Evolutionary conservation across 805 yeast genomes (phyloP).

Genomic region (Myxozyma nipponensis): DNA sequence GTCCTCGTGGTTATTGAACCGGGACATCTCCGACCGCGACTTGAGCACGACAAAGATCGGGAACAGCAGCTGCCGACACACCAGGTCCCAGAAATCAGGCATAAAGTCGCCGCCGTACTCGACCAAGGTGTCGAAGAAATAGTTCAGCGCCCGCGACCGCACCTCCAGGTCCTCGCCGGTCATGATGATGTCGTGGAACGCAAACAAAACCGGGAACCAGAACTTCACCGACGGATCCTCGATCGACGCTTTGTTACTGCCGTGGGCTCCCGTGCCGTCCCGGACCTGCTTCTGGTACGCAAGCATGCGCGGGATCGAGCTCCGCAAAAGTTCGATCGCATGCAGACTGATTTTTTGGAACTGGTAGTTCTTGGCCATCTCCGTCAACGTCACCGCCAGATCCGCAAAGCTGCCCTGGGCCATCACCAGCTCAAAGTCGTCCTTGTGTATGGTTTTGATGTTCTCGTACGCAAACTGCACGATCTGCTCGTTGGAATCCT

Average conservation of each 20-base stretch:
- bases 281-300: slow-evolving; percentile 29
- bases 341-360: slow-evolving; percentile 79
- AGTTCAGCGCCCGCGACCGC: slow-evolving; percentile 79
- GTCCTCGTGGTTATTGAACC: slow-evolving; percentile 71
- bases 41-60: slow-evolving; percentile 84
- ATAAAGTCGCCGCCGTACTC: slow-evolving; percentile 76
- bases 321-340: slow-evolving; percentile 69
- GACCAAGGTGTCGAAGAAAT: slow-evolving; percentile 74
- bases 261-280: slow-evolving; percentile 13
- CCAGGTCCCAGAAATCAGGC: slow-evolving; percentile 72
- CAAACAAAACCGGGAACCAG: slow-evolving; percentile 84
- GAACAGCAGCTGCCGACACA: slow-evolving; percentile 74
- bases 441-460: slow-evolving; percentile 57
- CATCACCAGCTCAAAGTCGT: slow-evolving; percentile 59
- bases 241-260: slow-evolving; percentile 20
- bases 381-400: slow-evolving; percentile 70
- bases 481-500: slow-evolving; percentile 50
- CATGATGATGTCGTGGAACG: slow-evolving; percentile 87
- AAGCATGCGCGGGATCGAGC: slow-evolving; percentile 58
- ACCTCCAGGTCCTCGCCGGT: slow-evolving; percentile 92
- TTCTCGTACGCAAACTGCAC: slow-evolving; percentile 63
- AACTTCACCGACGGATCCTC: slow-evolving; percentile 41
- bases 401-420: slow-evolving; percentile 65
- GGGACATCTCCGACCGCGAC: slow-evolving; percentile 67
- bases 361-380: slow-evolving; percentile 75